phyloP scores from a whole-genome alignment of 1,139 yeast genomes.

The Ogataea hybrid region DNA sequence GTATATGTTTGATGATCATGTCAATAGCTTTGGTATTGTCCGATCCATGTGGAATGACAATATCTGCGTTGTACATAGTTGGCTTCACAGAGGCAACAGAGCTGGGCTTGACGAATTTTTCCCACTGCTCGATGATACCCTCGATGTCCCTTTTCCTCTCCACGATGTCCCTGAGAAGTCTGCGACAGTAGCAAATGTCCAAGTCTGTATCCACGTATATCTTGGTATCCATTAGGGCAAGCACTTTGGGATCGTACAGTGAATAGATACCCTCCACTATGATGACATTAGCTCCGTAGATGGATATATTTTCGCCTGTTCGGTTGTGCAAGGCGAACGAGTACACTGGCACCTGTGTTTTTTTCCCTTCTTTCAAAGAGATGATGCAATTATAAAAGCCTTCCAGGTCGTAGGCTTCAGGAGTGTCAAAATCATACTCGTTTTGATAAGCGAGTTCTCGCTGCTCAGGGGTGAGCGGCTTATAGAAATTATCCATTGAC shows the following conservation, averaged over 20 bases:
- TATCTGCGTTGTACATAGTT: conserved; percentile 78
- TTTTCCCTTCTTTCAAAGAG: conserved; percentile 53
- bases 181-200: conserved; percentile 85
- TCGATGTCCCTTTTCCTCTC: conserved; percentile 80
- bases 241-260: conserved; percentile 63
- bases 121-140: conserved; percentile 90
- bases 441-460: conserved; percentile 58
- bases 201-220: conserved; percentile 92
- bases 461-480: conserved; percentile 63
- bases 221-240: conserved; percentile 79
- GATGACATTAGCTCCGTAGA: conserved; percentile 95
- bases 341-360: conserved; percentile 80
- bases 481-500: conserved; percentile 89
- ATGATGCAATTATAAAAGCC: conserved; percentile 60
- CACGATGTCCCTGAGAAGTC: conserved; percentile 82
- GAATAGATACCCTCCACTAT: conserved; percentile 92
- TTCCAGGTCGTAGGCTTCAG: conserved; percentile 79
- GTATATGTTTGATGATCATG: conserved; percentile 75
- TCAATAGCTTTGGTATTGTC: conserved; percentile 80
- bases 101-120: conserved; percentile 85
- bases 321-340: conserved; percentile 76
- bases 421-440: conserved; percentile 84
- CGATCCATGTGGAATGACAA: conserved; percentile 84
- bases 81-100: conserved; percentile 75
- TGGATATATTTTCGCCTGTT: conserved; percentile 63